Evolutionary conservation across 2,329 filamentous ascomycete species (phyloP), one percentile per base, ranked within the genome.

Genomic region (Cladorrhinum sp.): DNA sequence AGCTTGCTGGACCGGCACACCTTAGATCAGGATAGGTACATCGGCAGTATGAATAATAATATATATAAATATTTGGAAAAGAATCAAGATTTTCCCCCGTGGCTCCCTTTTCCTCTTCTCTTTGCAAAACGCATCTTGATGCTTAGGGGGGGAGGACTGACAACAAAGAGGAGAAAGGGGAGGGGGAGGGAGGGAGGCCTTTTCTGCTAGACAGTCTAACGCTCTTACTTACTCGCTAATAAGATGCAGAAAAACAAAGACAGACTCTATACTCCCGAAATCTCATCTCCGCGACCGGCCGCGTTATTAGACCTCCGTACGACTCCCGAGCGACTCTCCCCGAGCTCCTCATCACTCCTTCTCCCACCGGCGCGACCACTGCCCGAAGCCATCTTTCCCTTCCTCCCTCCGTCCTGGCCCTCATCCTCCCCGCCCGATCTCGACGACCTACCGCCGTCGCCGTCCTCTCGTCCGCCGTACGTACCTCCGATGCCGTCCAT

Each of bases 401-500:
- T 52, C 51, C 21, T 20, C 3, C 26, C 53, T 16, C 36, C 36
- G 4, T 50, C 56, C 54, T 46, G 50, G 49, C 28, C 56, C 57
- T 16, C 60, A 48, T 23, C 10, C 30, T 60, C 61, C 26, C 2
- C n/a, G 14, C 49, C 61, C 54, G 54, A 42, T 20, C 20, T 51
- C 20, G 12, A n/a, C n/a, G n/a, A n/a, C n/a, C n/a, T n/a, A n/a
- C 56, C 55, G 2, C 62, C 16, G 1, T 55, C 50, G 1, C 54
- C 57, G 1, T 58, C 62, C 6, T 36, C 64, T 65, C 9, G 58
- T 55, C 54, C 73, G 0, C 82, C 84, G 71, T 85, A 85, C 16
- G 79, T 76, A 0, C 88, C 89, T 12, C 88, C 88, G 5, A 89
- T 87, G 61, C 86, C 88, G 73, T 91, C 87, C 87, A 92, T 91